Conservation (phyloP, 2,329 filamentous ascomycete genomes). For the Pezicula carpinea region DNA sequence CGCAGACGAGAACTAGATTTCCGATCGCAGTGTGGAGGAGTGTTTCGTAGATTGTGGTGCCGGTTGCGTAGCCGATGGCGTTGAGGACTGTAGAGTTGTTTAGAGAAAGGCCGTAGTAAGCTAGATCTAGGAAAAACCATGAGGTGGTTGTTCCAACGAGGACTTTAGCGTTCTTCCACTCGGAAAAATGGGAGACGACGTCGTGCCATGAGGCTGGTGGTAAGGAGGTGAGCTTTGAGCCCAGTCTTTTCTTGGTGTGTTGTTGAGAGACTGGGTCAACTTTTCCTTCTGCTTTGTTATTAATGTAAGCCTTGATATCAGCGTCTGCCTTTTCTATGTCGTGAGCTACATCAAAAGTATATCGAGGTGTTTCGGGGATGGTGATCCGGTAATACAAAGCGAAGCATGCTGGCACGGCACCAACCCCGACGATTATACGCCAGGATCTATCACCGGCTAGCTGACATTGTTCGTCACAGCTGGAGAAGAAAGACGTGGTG, state of each 20-base stretch:
- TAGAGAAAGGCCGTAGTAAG: conserved; percentile 67
- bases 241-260: conserved; percentile 47
- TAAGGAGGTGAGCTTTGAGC: conserved; percentile 47
- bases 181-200: conserved; percentile 60
- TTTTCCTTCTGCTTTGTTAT: conserved; percentile 42
- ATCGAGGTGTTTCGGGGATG: conserved; percentile 79
- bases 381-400: conserved; percentile 84
- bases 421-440: conserved; percentile 76
- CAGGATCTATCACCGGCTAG: conserved; percentile 74
- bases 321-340: conserved; percentile 72
- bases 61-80: conserved; percentile 66
- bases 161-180: conserved; percentile 66
- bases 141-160: conserved; percentile 73
- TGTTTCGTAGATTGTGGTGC: conserved; percentile 59
- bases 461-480: conserved; percentile 60
- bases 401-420: conserved; percentile 70
- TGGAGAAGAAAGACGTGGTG: conserved; percentile 36
- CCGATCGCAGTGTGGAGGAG: conserved; percentile 71
- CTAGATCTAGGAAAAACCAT: conserved; percentile 76
- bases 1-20: conserved; percentile 72
- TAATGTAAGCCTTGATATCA: conserved; percentile 60
- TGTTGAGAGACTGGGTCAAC: conserved; percentile 45
- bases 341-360: conserved; percentile 74
- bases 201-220: conserved; percentile 69
- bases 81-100: conserved; percentile 69